phyloP scores from a whole-genome alignment of 768 basidiomycete genomes.

The Rhodocollybia butyracea region DNA sequence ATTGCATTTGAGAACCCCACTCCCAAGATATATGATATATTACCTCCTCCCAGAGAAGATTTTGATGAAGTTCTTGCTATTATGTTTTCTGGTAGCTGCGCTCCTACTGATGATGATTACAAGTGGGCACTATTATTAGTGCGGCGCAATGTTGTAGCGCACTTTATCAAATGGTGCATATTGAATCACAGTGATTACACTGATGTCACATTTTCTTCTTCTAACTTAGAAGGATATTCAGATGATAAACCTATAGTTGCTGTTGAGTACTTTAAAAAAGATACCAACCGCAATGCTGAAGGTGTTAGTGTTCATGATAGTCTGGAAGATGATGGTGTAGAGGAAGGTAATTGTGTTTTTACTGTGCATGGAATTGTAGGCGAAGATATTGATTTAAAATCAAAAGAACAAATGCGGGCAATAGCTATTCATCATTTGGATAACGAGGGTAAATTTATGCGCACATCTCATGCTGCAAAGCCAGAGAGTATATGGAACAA shows the following conservation, averaged over 20 bases:
- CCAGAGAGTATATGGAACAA: too few relatives aligned
- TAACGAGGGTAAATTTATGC: too few relatives aligned
- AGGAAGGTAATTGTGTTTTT: too few relatives aligned
- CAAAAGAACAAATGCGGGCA: conserved; percentile 14
- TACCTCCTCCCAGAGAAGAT: too few relatives aligned
- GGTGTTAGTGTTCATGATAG: conserved; percentile 17
- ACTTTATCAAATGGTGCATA: conserved; percentile 32
- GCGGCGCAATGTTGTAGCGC: conserved; percentile 16
- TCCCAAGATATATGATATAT: conserved; percentile 11
- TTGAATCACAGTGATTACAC: conserved; percentile 31
- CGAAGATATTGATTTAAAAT: conserved; percentile 18
- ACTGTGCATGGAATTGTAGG: too few relatives aligned
- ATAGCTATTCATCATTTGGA: conserved; percentile 25
- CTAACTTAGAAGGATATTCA: conserved; percentile 21
- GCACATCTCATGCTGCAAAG: too few relatives aligned
- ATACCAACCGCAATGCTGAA: not conserved
- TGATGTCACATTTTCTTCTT: conserved; percentile 26
- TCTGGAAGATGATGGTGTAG: too few relatives aligned
- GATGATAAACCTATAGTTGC: conserved; percentile 18
- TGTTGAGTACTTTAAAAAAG: conserved; percentile 16
- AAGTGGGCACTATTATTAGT: conserved; percentile 30
- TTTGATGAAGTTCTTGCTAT: too few relatives aligned
- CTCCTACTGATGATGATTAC: too few relatives aligned
- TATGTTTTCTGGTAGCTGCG: too few relatives aligned
- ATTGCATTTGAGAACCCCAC: conserved; percentile 13